These are phyloP conservation scores for Tolypocladium sp. DNA, from an alignment of 2,329 filamentous ascomycete species.

Conservation along the genomic window DNA sequence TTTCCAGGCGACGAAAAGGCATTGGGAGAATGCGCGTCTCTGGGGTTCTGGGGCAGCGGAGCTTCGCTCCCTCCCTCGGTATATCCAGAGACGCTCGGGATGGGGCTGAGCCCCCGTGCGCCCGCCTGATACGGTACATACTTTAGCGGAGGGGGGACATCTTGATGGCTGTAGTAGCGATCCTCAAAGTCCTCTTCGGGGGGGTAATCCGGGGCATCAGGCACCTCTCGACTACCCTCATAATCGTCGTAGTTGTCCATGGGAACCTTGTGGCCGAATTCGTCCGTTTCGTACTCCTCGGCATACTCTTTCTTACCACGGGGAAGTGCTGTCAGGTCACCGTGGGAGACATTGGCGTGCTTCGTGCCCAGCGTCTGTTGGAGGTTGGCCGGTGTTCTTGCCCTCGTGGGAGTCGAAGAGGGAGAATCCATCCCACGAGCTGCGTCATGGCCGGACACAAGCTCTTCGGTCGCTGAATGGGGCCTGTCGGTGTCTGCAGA, in stretches of 20 bases:
- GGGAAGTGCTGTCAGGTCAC: constrained; percentile 46
- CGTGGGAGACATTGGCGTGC: constrained; percentile 55
- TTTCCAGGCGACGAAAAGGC: constrained; percentile 55
- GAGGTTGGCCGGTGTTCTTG: constrained; percentile 40
- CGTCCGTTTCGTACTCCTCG: constrained; percentile 39
- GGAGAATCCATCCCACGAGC: constrained; percentile 51
- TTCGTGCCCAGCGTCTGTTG: constrained; percentile 58
- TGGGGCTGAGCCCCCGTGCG: constrained; percentile 70
- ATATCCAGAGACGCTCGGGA: constrained; percentile 86
- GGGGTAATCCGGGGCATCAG: constrained; percentile 24
- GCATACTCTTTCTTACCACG: constrained; percentile 33
- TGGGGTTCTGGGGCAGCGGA: constrained; percentile 47
- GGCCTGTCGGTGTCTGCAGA: constrained; percentile 72
- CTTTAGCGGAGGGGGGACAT: constrained; percentile 54
- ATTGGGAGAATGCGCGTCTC: constrained; percentile 38
- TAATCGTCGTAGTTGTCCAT: constrained; percentile 35
- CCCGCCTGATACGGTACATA: constrained; percentile 63
- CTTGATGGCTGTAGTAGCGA: constrained; percentile 48
- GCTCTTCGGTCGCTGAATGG: constrained; percentile 56
- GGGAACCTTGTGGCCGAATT: constrained; percentile 31
- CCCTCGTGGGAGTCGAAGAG: constrained; percentile 54
- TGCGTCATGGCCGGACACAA: constrained; percentile 54
- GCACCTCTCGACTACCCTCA: constrained; percentile 18
- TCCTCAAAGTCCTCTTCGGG: constrained; percentile 30
- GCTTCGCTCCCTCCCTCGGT: constrained; percentile 57